Evolutionary conservation across 179 eudicot genomes (phyloP), one percentile per base, ranked within the genome.

Genomic region (Pouteria campechiana): DNA sequence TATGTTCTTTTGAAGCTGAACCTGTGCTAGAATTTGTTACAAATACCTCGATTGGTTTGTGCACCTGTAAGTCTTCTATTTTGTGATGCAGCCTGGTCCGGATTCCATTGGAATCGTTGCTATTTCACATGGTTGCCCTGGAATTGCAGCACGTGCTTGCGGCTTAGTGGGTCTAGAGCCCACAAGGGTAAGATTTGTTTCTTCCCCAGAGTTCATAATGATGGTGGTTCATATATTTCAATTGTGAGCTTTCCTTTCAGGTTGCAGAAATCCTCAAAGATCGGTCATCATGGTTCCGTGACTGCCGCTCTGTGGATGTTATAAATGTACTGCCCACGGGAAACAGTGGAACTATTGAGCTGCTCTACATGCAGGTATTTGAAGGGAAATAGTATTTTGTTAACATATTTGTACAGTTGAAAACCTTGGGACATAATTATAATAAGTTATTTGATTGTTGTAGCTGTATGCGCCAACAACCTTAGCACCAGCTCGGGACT

Each of bases 291-390:
- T 84, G 90, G 95, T 67, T 61, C 52, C 93, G 77, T 54, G 73
- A 73, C 56, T 81, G 87, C 76, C 79, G 88, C 60, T 63, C 75
- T 54, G 79, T 75, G 70, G 81, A 85, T 59, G 77, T 81, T 64
- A 67, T 78, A 21, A 83, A 79, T 38, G 76, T 70, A 76, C 50
- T 75, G 65, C 76, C 87, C 17, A 74, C 79, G 33, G 73, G 72
- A 57, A 83, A 75, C 61, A 79, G 95, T 61, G 92, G 83, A 74
- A 70, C 81, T 63, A 66, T 81, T 58, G 95, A 84, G 68, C 69
- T 77, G 54, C 78, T 85, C 8, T 73, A 85, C 73, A 81, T 83
- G 79, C 87, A 85, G 88, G 95, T 85, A n/a, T n/a, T n/a, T 32
- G 13, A 43, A 19, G 16, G n/a, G 17, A 46, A 13, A 7, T 32